A percentile compares a stretch with the other conserved stretches of the same genome.
phyloP scores from a whole-genome alignment of 768 basidiomycete genomes.

The Cystofilobasidium macerans region DNA sequence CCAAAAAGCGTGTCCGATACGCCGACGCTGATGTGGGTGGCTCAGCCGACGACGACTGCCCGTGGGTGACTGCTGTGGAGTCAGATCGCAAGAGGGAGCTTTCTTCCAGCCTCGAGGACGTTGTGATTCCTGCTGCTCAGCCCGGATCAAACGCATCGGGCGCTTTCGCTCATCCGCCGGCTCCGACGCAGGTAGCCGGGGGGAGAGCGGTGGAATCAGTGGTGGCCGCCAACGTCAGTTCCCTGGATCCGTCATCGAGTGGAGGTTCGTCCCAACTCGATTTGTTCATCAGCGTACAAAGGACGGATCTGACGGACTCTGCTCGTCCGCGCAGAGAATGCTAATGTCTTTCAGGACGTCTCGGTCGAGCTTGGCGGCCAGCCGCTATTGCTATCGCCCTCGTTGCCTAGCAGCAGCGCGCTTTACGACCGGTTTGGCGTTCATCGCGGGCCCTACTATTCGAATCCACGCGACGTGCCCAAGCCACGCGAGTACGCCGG shows the following conservation, averaged over 20 bases:
- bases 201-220: too few species aligned
- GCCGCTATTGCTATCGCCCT: neutral
- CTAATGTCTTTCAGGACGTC: neutral
- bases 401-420: neutral
- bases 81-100: neutral
- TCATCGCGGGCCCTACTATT: constrained; percentile 74
- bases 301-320: neutral
- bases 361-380: neutral
- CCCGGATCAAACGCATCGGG: neutral
- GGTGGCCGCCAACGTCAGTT: neutral
- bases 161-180: neutral
- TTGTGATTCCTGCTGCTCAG: neutral
- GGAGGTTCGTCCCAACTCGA: too few species aligned
- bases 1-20: neutral
- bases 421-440: constrained; percentile 31
- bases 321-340: neutral
- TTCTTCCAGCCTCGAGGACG: neutral
- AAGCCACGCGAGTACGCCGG: constrained; percentile 68
- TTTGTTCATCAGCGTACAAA: neutral
- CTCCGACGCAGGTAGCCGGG: neutral
- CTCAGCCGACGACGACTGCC: neutral
- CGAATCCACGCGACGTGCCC: constrained; percentile 58
- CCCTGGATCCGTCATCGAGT: neutral
- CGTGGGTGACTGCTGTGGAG: neutral
- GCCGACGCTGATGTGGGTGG: too few species aligned